Base-by-base conservation (phyloP, 352 stramenopile species). In the Phytophthora crassamura region DNA sequence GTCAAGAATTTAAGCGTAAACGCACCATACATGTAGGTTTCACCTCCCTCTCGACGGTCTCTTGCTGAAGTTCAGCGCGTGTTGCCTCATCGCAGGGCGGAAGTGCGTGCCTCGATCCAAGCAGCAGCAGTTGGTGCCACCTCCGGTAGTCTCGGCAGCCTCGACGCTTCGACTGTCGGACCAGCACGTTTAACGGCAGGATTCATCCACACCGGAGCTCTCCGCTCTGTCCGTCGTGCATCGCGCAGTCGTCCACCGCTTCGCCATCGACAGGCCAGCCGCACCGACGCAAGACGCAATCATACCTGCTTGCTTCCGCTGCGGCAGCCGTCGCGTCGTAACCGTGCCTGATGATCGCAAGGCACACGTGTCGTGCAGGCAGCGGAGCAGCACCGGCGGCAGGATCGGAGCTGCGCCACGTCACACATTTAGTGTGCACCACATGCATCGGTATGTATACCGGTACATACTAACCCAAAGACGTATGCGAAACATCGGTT, bases 1-100 rank as follows among this genome's bases (percentile, higher is more conserved):
- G 59, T 67, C 50, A 62, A 67, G 33, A 53, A 51, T 67, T 64
- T 56, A 67, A 67, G 42, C 59, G 16, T 67, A 56, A 39, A 53
- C 39, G 61, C 35, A 30, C 3, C 25, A 49, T 16, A 35, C 8
- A 46, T 16, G 25, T 39, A 56, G 42, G 35, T 55, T 67, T 67
- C 25, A 48, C 38, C 42, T 49, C 35, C 30, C 7, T 42, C 22
- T 25, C 22, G 33, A 61, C 53, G 53, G 30, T 54, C 57, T 59
- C 45, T 18, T 52, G 25, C 56, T 57, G 25, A 50, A 56, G 50
- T 53, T 59, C 58, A 64, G 56, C 45, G 15, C 35, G 43, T 14
- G 43, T 59, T 59, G 39, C 38, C 12, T 25, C 39, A 40, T 66
- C 16, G 48, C 45, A 39, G 9, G 40, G 18, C 25, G 25, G 25